Percentiles rank a stretch among this genome's conserved stretches.
phyloP scores from a whole-genome alignment of 2,329 filamentous ascomycete species.

The Leptosphaerulina australis region DNA sequence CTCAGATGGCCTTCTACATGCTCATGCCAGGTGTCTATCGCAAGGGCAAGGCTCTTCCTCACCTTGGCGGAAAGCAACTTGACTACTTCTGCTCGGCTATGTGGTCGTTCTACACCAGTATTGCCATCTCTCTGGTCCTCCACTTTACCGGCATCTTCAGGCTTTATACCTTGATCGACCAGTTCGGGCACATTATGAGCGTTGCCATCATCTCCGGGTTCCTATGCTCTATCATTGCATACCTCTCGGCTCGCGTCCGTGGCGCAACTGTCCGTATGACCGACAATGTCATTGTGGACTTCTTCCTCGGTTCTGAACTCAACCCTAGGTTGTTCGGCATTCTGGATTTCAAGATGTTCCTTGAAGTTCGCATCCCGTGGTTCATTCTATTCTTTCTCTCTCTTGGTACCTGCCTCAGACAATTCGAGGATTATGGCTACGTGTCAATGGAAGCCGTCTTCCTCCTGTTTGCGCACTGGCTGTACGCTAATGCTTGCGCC shows the following conservation, averaged over 20 bases:
- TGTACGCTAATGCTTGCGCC: slow-evolving; percentile 89
- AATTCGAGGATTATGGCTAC: slow-evolving; percentile 85
- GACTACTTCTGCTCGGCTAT: slow-evolving; percentile 94
- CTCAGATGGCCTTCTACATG: slow-evolving; percentile 83
- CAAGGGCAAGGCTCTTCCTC: slow-evolving; percentile 85
- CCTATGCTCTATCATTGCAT: slow-evolving; percentile 80
- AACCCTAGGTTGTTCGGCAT: slow-evolving; percentile 85
- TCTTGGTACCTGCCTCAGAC: slow-evolving; percentile 76
- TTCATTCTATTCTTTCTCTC: slow-evolving; percentile 84
- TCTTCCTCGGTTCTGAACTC: slow-evolving; percentile 88
- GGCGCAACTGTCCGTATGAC: slow-evolving; percentile 93
- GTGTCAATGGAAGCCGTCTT: slow-evolving; percentile 85
- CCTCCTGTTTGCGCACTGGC: slow-evolving; percentile 84
- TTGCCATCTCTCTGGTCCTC: slow-evolving; percentile 70
- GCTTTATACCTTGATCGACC: slow-evolving; percentile 89
- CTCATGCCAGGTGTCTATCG: slow-evolving; percentile 84
- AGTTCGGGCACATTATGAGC: slow-evolving; percentile 91
- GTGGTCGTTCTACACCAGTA: slow-evolving; percentile 84
- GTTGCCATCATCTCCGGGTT: slow-evolving; percentile 93
- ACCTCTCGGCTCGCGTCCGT: slow-evolving; percentile 79
- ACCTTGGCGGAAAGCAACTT: slow-evolving; percentile 83
- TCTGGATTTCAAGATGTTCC: slow-evolving; percentile 94
- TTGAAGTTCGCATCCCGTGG: slow-evolving; percentile 90
- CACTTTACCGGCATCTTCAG: slow-evolving; percentile 87
- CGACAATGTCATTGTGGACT: slow-evolving; percentile 79